Evolutionary conservation across 768 basidiomycete genomes (phyloP), one percentile per base, ranked within the genome.

Genomic region (Phlegmacium glaucopus): DNA sequence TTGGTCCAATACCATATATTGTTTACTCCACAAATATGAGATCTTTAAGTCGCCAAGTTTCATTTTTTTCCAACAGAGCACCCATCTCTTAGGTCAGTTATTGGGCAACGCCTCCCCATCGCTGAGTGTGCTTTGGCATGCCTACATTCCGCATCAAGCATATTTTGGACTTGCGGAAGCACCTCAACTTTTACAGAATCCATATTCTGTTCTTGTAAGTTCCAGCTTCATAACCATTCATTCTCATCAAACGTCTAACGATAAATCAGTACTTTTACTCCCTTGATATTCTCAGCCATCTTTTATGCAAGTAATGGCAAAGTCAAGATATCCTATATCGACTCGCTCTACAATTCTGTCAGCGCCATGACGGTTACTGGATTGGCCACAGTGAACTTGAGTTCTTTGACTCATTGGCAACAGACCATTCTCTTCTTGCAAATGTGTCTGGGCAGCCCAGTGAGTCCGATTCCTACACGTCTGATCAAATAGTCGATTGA

Each of bases 291-390:
- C 53, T 88, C 90, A 15, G 82, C 68, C 30, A 82, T 97, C 44
- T 80, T 96, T 59, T 96, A 89, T 59, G 90, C 82, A 18, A 79
- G 78, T 66, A 93, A 93, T 73, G 91, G 87, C 36, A 66, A 70
- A 39, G 79, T 78, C 57, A 82, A 77, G 38, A 77, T 93, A 30
- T 57, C 78, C 15, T 94, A 88, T 63, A 73, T 90, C 61, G 91
- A 94, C 60, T 76, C 81, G 4, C 75, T 93, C 28, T 94, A 82
- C 72, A 80, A 79, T 64, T 87, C 80, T 48, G 79, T 89, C 59
- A 87, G 82, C 63, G 80, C 87, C 11, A 81, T 91, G 72, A 83
- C 83, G 5, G 84, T 88, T 47, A 89, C 82, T 68, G 88, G 88
- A n/a, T 70, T 87, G 36, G 75, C 77, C 42, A 81, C 87, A 7